Conservation (phyloP, 2,329 filamentous ascomycete species). For the Cadophora luteo-olivacea region DNA sequence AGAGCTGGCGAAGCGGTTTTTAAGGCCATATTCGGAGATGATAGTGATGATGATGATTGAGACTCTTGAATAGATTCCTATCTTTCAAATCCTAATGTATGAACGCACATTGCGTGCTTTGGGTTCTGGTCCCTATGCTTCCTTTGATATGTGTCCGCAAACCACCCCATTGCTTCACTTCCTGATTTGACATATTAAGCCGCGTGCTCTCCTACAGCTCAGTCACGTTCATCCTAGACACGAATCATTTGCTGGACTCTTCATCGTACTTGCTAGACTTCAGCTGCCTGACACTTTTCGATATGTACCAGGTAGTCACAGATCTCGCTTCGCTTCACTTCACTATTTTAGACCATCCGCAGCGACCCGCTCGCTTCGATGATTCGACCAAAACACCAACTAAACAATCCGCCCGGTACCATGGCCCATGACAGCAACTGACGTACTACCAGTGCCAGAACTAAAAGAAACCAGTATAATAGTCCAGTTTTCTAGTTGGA, state of each 20-base stretch:
- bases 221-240: too few relatives aligned
- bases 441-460: background rate
- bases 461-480: background rate
- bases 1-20: constrained; percentile 83
- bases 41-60: constrained; percentile 65
- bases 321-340: background rate
- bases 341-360: background rate
- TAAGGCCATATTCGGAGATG: constrained; percentile 91
- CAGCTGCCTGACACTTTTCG: background rate
- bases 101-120: background rate
- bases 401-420: background rate
- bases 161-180: background rate
- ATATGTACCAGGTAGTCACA: background rate
- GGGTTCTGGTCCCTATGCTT: background rate
- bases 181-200: background rate
- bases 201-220: too few relatives aligned
- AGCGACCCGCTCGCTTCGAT: constrained; percentile 1
- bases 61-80: background rate
- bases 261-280: background rate
- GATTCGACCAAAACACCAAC: background rate
- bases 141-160: background rate
- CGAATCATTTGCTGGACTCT: background rate
- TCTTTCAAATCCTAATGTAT: background rate
- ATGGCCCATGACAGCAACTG: background rate
- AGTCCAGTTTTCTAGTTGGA: background rate